Evolutionary conservation across 2,329 filamentous ascomycete genomes (phyloP).

Genomic region (Podosphaera xanthii): DNA sequence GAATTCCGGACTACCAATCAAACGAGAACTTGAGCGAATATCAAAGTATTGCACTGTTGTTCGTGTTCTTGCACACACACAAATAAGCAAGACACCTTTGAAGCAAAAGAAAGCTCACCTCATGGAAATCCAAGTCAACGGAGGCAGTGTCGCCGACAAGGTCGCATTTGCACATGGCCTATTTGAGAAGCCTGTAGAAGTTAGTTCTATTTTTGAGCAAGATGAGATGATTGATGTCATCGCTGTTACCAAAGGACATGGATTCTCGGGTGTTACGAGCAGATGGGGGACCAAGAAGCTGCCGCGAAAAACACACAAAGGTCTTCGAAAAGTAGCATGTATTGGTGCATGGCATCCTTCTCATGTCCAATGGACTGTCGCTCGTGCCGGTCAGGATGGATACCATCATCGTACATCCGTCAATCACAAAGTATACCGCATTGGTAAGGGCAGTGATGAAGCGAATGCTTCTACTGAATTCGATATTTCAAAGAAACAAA

Average conservation of each 20-base stretch:
- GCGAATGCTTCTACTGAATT: constrained; percentile 85
- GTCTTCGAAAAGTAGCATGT: constrained; percentile 99
- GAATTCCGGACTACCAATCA: constrained; percentile 71
- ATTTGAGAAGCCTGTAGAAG: constrained; percentile 96
- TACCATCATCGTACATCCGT: constrained; percentile 99
- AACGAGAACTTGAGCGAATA: constrained; percentile 96
- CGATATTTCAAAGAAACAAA: constrained; percentile 97
- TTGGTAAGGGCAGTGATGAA: constrained; percentile 79
- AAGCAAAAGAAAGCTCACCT: constrained; percentile 99
- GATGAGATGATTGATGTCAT: constrained; percentile 99
- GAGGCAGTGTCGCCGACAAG: constrained; percentile 88
- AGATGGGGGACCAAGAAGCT: constrained; percentile 99
- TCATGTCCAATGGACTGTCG: constrained; percentile 99
- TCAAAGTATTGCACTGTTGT: constrained; percentile 99
- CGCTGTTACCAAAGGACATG: constrained; percentile 98
- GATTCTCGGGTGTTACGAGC: constrained; percentile 89
- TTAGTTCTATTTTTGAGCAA: constrained; percentile 92
- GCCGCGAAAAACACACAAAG: constrained; percentile 99
- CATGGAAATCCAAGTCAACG: constrained; percentile 99
- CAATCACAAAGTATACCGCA: constrained; percentile 99
- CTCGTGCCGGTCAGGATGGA: constrained; percentile 97
- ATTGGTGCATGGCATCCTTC: constrained; percentile 99
- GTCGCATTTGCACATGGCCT: constrained; percentile 84
- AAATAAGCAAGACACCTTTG: constrained; percentile 96
- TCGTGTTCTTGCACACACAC: constrained; percentile 96